A percentile compares a stretch with the other conserved stretches of the same genome.
Conservation (phyloP, 805 yeast genomes). For the Candida stauntonica region DNA sequence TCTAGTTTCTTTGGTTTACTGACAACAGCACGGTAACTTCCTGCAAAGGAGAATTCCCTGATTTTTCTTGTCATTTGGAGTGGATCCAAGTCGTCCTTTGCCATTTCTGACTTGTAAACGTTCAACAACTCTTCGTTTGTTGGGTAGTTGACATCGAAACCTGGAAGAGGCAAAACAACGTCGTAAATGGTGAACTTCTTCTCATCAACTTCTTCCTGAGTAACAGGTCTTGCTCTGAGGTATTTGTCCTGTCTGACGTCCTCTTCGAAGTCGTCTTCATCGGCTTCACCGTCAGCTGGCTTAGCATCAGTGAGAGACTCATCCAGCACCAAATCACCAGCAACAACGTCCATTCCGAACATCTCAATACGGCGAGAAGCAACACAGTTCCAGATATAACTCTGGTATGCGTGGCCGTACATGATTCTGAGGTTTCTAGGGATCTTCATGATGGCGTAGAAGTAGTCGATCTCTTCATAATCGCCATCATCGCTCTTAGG, state of each 20-base stretch:
- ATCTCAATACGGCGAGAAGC: conserved; percentile 71
- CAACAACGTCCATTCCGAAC: conserved; percentile 65
- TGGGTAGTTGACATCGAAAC: conserved; percentile 88
- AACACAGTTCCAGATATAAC: conserved; percentile 89
- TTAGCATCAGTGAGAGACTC: conserved; percentile 17
- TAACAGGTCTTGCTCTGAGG: conserved; percentile 68
- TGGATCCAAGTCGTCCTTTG: conserved; percentile 78
- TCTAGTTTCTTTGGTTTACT: conserved; percentile 61
- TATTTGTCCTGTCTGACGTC: conserved; percentile 58
- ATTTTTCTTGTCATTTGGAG: conserved; percentile 77
- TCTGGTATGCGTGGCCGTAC: conserved; percentile 97
- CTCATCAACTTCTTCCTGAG: conserved; percentile 62
- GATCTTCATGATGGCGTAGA: conserved; percentile 78
- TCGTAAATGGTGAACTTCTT: conserved; percentile 69
- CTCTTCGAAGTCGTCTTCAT: conserved; percentile 59
- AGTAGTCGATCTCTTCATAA: conserved; percentile 52
- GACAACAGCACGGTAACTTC: conserved; percentile 76
- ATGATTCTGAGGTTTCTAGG: conserved; percentile 90
- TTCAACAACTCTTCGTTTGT: conserved; percentile 52
- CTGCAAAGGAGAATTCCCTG: conserved; percentile 86
- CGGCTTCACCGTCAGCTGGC: conserved; percentile 24
- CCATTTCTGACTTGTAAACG: conserved; percentile 70
- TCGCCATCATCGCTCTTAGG: conserved; percentile 41
- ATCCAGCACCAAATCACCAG: conserved; percentile 73
- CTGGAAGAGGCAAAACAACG: conserved; percentile 94